These are phyloP conservation scores for Claviceps paspali DNA, from an alignment of 2,329 filamentous ascomycete species.

Conservation along the genomic window DNA sequence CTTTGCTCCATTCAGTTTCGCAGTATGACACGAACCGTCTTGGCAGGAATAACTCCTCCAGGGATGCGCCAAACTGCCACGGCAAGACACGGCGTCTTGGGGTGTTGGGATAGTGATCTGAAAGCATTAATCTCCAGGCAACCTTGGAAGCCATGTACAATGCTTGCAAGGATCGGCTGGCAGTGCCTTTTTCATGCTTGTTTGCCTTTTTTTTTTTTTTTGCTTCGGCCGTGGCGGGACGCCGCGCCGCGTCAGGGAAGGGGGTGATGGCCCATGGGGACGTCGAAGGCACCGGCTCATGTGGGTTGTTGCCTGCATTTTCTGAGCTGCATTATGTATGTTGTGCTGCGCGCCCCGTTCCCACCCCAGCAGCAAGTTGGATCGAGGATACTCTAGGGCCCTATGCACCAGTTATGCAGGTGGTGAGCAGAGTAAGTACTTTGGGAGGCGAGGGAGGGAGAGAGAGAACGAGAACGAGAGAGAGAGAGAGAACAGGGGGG, in stretches of 20 bases:
- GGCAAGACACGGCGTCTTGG: too few species aligned
- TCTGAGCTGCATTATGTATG: background rate
- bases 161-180: conserved; percentile 1
- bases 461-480: background rate
- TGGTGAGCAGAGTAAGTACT: background rate
- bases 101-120: background rate
- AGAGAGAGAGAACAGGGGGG: too few species aligned
- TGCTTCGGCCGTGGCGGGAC: background rate
- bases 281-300: background rate
- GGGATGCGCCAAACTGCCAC: too few species aligned
- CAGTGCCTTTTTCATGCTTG: background rate
- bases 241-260: too few species aligned
- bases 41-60: too few species aligned
- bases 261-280: background rate
- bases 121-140: background rate
- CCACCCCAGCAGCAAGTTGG: background rate
- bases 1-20: background rate
- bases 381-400: background rate
- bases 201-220: background rate
- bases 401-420: background rate
- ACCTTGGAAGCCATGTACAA: background rate
- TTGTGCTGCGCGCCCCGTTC: background rate
- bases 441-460: background rate
- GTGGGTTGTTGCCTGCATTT: background rate
- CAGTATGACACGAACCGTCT: too few species aligned